Evolutionary conservation across 805 yeast species (phyloP).

Genomic region (Teunomyces stri): DNA sequence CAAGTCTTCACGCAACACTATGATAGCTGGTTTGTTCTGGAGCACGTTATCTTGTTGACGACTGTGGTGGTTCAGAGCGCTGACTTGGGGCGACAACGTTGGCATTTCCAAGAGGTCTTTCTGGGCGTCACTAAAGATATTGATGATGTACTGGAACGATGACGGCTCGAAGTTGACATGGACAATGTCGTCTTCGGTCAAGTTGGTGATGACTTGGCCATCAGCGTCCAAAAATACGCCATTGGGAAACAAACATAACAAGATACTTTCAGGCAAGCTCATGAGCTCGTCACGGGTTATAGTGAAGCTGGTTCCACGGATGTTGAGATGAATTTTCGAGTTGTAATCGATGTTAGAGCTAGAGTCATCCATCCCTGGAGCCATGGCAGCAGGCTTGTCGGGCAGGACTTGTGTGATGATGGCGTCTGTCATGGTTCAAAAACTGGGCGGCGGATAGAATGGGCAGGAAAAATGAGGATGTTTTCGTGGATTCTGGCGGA

Average conservation of each 20-base stretch:
- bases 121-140: conserved; percentile 67
- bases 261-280: conserved; percentile 86
- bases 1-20: conserved; percentile 89
- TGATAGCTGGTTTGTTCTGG: conserved; percentile 81
- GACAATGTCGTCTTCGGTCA: conserved; percentile 78
- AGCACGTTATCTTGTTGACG: conserved; percentile 48
- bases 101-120: conserved; percentile 43
- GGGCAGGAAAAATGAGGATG: background rate
- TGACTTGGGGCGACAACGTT: conserved; percentile 33
- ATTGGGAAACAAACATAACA: conserved; percentile 84
- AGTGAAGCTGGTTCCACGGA: conserved; percentile 71
- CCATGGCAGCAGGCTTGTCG: conserved; percentile 31
- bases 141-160: conserved; percentile 81
- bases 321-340: conserved; percentile 70
- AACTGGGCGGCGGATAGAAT: background rate
- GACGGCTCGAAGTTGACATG: conserved; percentile 82
- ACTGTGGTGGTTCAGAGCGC: conserved; percentile 19
- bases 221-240: conserved; percentile 79
- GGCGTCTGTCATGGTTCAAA: conserved; percentile 35
- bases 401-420: conserved; percentile 73
- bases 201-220: conserved; percentile 74
- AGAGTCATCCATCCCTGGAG: conserved; percentile 20
- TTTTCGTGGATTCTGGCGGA: background rate
- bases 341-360: conserved; percentile 48
- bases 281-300: conserved; percentile 86